Base-by-base conservation (phyloP, 2,329 filamentous ascomycete genomes). In the Arthrobotrys sinensis region DNA sequence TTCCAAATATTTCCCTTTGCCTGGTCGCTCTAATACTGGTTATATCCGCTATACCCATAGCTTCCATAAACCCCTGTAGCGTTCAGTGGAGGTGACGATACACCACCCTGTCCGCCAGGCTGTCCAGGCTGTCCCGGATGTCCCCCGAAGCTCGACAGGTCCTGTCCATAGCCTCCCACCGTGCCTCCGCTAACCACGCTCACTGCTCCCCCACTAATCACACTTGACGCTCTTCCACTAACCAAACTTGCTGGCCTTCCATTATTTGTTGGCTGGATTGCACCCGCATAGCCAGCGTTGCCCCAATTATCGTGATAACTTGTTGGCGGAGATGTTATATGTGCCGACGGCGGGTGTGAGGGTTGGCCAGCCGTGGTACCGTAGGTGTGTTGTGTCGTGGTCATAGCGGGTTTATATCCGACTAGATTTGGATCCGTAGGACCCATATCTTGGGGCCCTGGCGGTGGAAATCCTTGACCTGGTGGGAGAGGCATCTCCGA, bases 301-400 rank as follows among this genome's bases (percentile, higher is more conserved):
- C 73, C 63, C 75, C 75, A 78, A 64, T 68, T 78, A 4, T 78
- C 75, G 11, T 78, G 62, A 36, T 72, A 78, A 24, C 65, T 68
- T 2, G 67, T 45, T 6, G 75, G 75, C 4, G 67, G 72, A 3
- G 63, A 45, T 34, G 21, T 53, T 75, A 36, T 12, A 10, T 4
- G 38, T 40, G 7, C 19, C 2, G 19, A 24, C 10, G 45, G 63
- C 19, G 36, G n/a, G 14, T 32, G 36, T 10, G 48, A 24, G 1
- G 34, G 32, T 24, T 16, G 19, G 7, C 19, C 12, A 3, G 53
- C 12, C 1, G 53, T 4, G 4, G 46, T 21, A 14, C 63, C 63
- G 34, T 68, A 68, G 1, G 53, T 21, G n/a, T 70, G 57, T 34
- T 69, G 57, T 21, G 28, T 4, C 7, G 48, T 40, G n/a, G 3